phyloP scores from a whole-genome alignment of 2,329 filamentous ascomycete species.

The Xylariaceae sp. region DNA sequence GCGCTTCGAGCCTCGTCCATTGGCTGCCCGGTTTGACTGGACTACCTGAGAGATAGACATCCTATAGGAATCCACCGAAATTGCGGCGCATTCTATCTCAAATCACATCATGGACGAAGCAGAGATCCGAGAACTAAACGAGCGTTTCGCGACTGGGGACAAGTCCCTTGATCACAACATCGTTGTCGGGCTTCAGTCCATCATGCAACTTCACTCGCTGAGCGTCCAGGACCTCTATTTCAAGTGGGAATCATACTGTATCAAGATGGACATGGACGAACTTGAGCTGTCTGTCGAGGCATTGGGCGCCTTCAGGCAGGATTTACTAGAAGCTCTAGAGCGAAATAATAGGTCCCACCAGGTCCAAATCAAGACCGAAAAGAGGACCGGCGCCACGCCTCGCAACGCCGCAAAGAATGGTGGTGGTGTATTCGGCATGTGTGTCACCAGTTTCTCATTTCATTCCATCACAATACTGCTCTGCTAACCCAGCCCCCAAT shows the following conservation, averaged over 20 bases:
- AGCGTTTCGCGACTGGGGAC: slow-evolving; percentile 52
- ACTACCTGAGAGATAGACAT: neutral
- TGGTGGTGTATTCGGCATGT: slow-evolving; percentile 81
- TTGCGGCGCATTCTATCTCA: neutral
- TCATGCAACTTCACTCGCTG: slow-evolving; percentile 77
- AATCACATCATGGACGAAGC: slow-evolving; percentile 38
- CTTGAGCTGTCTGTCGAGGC: slow-evolving; percentile 66
- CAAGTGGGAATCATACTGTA: slow-evolving; percentile 98
- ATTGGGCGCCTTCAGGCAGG: slow-evolving; percentile 76
- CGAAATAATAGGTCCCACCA: slow-evolving; percentile 64
- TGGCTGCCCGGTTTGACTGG: neutral
- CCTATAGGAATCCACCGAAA: neutral
- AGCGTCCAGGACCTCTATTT: slow-evolving; percentile 84
- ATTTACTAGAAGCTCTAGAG: slow-evolving; percentile 79
- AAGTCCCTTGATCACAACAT: slow-evolving; percentile 71
- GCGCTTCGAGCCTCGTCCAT: neutral
- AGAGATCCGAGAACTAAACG: slow-evolving; percentile 40
- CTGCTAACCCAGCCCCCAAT: slow-evolving; percentile 6
- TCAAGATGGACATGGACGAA: slow-evolving; percentile 85
- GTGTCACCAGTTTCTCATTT: slow-evolving; percentile 28
- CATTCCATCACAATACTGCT: neutral
- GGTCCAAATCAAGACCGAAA: slow-evolving; percentile 58
- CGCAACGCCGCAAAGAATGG: slow-evolving; percentile 52
- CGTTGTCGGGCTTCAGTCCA: slow-evolving; percentile 75
- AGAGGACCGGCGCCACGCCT: slow-evolving; percentile 59